Evolutionary conservation across 1,284 basidiomycete genomes (phyloP), one percentile per base, ranked within the genome.

Genomic region (Cystobasidium slooffiae): DNA sequence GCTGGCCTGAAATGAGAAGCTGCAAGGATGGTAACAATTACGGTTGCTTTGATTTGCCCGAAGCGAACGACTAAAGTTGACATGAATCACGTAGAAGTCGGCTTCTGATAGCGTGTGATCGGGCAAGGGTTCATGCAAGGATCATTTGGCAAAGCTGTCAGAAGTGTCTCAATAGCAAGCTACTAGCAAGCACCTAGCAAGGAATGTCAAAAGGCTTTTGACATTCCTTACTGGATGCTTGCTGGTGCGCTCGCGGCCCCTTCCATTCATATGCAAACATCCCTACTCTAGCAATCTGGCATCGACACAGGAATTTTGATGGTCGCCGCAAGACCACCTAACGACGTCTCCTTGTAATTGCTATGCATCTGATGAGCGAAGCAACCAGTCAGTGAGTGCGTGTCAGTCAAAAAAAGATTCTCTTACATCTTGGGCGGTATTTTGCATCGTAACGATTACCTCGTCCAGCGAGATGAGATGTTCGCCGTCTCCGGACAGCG

Each of bases 391-490:
- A 52, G 64, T 43, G 44, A 53, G 22, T 2, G 9, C 8, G 14
- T 3, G 18, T 52, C 37, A 37, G 46, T 39, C 9, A 79, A 75
- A 84, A 83, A 85, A 86, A 85, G 68, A 20, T 85, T 85, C 39
- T 82, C 77, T 49, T 31, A 66, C 64, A 66, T 66, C 64, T 22
- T 66, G 64, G 1, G 95, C 95, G 0, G 95, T 97, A 51, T 96
- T 83, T 47, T 93, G 86, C 91, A 97, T 97, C 1, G 95, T 96
- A 81, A 94, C 92, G 72, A 98, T 97, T 0, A 95, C 95, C 82
- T 97, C 94, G 81, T 98, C 95, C 31, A 98, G 85, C 0, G 90
- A 91, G 59, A 96, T 92, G 41, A 89, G 88, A 80, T 94, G 93
- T 7, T 92, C 87, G 0, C 93, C 94, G 79, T 91, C 87, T 76